Conservation (phyloP, 2,329 filamentous ascomycete species). For the Trichothecium sympodiale region DNA sequence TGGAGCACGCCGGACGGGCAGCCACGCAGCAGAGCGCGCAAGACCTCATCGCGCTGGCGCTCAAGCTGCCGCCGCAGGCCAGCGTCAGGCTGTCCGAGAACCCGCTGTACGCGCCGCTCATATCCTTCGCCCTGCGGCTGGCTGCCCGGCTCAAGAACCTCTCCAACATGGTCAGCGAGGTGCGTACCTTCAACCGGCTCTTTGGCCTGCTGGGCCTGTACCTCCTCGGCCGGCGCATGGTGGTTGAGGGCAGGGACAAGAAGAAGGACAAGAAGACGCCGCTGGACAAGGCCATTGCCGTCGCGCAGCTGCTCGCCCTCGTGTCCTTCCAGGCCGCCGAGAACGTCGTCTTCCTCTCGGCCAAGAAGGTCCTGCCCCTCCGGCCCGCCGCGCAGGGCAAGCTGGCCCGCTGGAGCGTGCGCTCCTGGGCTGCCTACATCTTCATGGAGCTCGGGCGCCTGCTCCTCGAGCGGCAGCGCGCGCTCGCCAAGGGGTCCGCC, state of each 20-base stretch:
- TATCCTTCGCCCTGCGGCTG: conserved; percentile 35
- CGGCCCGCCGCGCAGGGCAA: conserved; percentile 42
- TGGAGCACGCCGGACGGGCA: conserved; percentile 42
- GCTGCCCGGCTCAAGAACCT: conserved; percentile 47
- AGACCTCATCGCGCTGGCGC: conserved; percentile 39
- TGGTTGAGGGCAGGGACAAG: conserved; percentile 11
- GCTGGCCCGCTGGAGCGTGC: conserved; percentile 61
- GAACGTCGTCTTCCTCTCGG: conserved; percentile 68
- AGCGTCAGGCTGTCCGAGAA: conserved; percentile 31
- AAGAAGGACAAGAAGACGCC: conserved; percentile 14
- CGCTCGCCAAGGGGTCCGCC: conserved; percentile 7
- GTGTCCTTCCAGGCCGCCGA: conserved; percentile 68
- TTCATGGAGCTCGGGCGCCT: conserved; percentile 64
- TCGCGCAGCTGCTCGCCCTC: conserved; percentile 57
- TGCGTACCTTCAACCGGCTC: conserved; percentile 61
- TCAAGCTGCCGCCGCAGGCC: conserved; percentile 37
- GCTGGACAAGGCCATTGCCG: conserved; percentile 42
- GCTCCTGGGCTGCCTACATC: conserved; percentile 74
- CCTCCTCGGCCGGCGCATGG: conserved; percentile 22
- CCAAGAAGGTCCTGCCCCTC: conserved; percentile 58
- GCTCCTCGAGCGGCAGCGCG: conserved; percentile 30
- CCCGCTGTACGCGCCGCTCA: conserved; percentile 23
- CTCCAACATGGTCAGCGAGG: conserved; percentile 56
- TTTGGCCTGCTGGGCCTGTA: conserved; percentile 70
- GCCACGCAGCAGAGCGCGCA: conserved; percentile 42